These are phyloP conservation scores for Fusarium abutilonis DNA, from an alignment of 2,329 filamentous ascomycete species.

Conservation along the genomic window DNA sequence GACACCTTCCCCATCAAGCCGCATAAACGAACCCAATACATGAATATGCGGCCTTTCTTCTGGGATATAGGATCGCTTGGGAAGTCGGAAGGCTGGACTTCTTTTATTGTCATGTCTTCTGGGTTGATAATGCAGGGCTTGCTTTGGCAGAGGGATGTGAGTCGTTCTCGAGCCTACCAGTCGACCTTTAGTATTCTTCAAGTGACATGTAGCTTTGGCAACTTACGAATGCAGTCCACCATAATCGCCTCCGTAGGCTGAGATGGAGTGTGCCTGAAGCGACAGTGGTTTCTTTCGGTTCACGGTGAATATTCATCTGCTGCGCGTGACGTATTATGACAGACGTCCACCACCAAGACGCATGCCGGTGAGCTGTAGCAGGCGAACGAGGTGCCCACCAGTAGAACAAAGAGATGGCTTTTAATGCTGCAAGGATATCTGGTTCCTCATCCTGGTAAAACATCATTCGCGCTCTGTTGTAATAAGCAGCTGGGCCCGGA, in stretches of 20 bases:
- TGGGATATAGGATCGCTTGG: slow-evolving; percentile 47
- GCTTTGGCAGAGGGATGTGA: slow-evolving; percentile 55
- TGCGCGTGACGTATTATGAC: slow-evolving; percentile 56
- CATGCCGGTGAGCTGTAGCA: slow-evolving; percentile 51
- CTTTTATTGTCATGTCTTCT: slow-evolving; percentile 53
- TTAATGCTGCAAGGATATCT: slow-evolving; percentile 50
- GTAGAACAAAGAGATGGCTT: slow-evolving; percentile 54
- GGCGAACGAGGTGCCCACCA: slow-evolving; percentile 57
- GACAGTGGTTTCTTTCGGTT: slow-evolving; percentile 42
- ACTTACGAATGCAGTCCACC: slow-evolving; percentile 40
- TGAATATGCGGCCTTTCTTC: slow-evolving; percentile 52
- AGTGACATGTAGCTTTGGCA: rapidly evolving
- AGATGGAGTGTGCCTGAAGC: slow-evolving; percentile 6
- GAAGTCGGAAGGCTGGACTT: slow-evolving; percentile 53
- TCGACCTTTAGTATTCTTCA: not conserved
- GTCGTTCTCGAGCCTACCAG: slow-evolving; percentile 33
- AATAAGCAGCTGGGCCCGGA: slow-evolving; percentile 52
- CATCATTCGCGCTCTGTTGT: slow-evolving; percentile 52
- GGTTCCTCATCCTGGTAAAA: slow-evolving; percentile 55
- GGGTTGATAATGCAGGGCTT: slow-evolving; percentile 56
- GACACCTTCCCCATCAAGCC: slow-evolving; percentile 53
- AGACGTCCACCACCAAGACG: slow-evolving; percentile 59
- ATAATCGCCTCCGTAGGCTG: slow-evolving; percentile 27
- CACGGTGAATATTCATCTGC: slow-evolving; percentile 56
- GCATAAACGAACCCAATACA: slow-evolving; percentile 55